These are phyloP conservation scores for Geranomyces michiganensis DNA, from an alignment of 192 early-diverging fungal genomes.

Conservation along the genomic window DNA sequence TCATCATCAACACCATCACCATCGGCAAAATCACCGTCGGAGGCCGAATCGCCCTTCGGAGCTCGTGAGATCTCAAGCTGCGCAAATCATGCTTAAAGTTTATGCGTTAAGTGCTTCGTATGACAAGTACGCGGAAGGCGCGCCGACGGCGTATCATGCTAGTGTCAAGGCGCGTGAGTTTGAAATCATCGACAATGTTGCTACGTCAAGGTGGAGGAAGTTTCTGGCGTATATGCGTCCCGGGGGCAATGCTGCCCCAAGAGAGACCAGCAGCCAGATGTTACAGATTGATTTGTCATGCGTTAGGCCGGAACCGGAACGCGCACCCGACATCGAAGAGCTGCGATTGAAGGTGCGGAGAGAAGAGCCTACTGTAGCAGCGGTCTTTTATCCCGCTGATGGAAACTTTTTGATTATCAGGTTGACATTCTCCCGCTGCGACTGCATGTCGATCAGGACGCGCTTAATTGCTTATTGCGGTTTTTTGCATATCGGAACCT, in stretches of 20 bases:
- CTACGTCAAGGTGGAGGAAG: slow-evolving; percentile 75
- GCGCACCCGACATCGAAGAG: slow-evolving; percentile 53
- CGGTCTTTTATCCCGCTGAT: no score
- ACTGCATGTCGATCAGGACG: slow-evolving; percentile 93
- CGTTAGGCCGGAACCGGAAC: slow-evolving; percentile 59
- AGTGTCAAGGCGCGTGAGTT: slow-evolving; percentile 59
- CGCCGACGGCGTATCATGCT: slow-evolving; percentile 54
- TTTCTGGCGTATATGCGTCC: slow-evolving; percentile 71
- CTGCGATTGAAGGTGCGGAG: slow-evolving; percentile 58
- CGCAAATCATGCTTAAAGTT: slow-evolving; percentile 56
- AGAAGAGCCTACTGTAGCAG: no score
- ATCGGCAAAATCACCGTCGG: not conserved
- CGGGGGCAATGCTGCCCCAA: slow-evolving; percentile 54
- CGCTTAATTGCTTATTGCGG: slow-evolving; percentile 75
- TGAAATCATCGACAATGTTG: slow-evolving; percentile 78
- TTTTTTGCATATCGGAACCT: slow-evolving; percentile 69
- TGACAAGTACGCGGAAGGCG: slow-evolving; percentile 52
- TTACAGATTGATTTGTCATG: slow-evolving; percentile 57
- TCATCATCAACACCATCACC: not conserved
- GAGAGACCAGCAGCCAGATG: slow-evolving; percentile 70
- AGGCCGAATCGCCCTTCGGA: slow-evolving; percentile 41
- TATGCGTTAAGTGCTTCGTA: slow-evolving; percentile 56
- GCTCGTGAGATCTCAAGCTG: slow-evolving; percentile 46
- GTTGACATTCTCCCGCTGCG: slow-evolving; percentile 76
- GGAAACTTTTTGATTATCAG: slow-evolving; percentile 27